Conservation (phyloP, 2,329 filamentous ascomycete genomes). For the Epichloe aotearoae region DNA sequence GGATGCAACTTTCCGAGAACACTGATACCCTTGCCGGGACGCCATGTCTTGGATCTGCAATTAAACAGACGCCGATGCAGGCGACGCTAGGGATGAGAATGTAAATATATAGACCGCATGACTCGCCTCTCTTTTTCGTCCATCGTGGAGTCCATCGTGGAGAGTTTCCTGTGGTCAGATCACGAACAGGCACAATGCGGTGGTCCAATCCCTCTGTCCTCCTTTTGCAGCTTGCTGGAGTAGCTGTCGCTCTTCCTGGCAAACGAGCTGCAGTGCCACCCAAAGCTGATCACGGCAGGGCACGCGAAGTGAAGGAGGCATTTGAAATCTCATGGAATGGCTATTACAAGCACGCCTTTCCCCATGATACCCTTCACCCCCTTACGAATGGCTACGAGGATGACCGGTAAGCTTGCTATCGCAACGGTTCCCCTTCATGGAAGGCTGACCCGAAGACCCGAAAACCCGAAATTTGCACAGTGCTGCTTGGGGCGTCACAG, state of each 20-base stretch:
- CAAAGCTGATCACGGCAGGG: constrained; percentile 26
- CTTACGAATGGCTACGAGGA: constrained; percentile 52
- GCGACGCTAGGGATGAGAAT: background rate
- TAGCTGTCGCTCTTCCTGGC: constrained; percentile 3
- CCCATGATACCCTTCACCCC: constrained; percentile 62
- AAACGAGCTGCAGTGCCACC: constrained; percentile 4
- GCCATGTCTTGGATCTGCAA: constrained; percentile 5
- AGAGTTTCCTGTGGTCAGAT: background rate
- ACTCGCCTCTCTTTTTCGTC: background rate
- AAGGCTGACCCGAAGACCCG: too few species aligned
- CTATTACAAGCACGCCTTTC: constrained; percentile 62
- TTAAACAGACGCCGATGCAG: background rate
- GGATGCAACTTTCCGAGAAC: background rate
- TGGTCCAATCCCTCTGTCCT: constrained; percentile 4
- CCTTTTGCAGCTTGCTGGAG: constrained; percentile 5
- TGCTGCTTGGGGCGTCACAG: constrained; percentile 75
- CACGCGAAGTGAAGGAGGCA: constrained; percentile 50
- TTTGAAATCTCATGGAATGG: constrained; percentile 61
- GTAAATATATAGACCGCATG: background rate
- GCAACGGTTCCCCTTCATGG: background rate
- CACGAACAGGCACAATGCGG: constrained; percentile 5
- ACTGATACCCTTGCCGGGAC: background rate
- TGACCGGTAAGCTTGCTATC: constrained; percentile 44
- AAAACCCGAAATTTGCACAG: constrained; percentile 34
- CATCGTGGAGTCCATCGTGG: too few species aligned